Conservation (phyloP, 371 early-diverging fungal genomes). For the Pancytospora epiphaga region DNA sequence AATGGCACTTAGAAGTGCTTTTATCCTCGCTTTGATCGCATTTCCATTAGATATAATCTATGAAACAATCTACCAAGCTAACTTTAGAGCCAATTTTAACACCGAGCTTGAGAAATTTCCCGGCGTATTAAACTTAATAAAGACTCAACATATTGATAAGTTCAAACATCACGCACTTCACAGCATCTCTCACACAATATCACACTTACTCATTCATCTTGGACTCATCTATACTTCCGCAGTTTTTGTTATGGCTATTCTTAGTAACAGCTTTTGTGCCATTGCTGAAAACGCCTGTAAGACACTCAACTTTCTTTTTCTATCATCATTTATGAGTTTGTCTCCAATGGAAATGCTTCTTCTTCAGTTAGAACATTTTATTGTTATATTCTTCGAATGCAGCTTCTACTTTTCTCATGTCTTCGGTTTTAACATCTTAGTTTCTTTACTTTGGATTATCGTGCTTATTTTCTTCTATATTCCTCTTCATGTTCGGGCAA, state of each 20-base stretch:
- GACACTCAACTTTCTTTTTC: not conserved
- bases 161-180: not conserved
- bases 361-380: not conserved
- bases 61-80: not conserved
- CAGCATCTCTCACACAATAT: not conserved
- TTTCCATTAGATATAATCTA: not conserved
- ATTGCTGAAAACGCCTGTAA: not conserved
- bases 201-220: not conserved
- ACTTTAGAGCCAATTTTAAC: not conserved
- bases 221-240: not conserved
- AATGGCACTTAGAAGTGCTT: not conserved
- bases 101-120: not conserved
- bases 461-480: not conserved
- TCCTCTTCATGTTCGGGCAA: not conserved
- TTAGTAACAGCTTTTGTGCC: not conserved
- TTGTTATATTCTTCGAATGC: not conserved
- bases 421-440: not conserved
- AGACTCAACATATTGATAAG: not conserved
- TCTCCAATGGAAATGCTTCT: not conserved
- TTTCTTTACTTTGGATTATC: not conserved
- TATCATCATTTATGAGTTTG: not conserved
- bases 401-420: not conserved
- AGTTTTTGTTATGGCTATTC: not conserved
- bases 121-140: not conserved
- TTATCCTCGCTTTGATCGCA: not conserved